Percentiles rank a stretch among this genome's conserved stretches.
Evolutionary conservation across 1,284 basidiomycete genomes (phyloP).

Genomic region (Violaceomyces palustris): DNA sequence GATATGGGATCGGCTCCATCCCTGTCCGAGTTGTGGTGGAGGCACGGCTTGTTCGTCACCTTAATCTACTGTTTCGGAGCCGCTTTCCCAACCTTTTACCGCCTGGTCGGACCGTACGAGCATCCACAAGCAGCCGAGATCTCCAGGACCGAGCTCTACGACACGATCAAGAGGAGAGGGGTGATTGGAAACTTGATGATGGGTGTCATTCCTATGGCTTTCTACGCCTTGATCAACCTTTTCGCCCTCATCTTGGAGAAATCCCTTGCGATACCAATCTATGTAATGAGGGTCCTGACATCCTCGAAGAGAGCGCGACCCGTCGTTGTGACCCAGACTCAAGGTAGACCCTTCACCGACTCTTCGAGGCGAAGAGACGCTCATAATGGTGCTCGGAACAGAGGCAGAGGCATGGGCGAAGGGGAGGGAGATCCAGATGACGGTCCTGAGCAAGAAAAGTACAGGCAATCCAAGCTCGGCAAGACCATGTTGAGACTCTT

Average conservation of each 20-base stretch:
- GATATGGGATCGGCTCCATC: slow-evolving; percentile 63
- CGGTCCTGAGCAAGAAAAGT: too few relatives aligned
- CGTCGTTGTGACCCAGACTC: too few relatives aligned
- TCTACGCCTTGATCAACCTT: slow-evolving; percentile 55
- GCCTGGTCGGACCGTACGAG: slow-evolving; percentile 61
- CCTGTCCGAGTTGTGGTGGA: slow-evolving; percentile 57
- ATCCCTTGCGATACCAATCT: slow-evolving; percentile 6
- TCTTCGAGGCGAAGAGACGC: too few relatives aligned
- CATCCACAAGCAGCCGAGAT: slow-evolving; percentile 48
- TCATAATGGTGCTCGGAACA: too few relatives aligned
- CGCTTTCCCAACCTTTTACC: slow-evolving; percentile 64
- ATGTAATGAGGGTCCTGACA: too few relatives aligned
- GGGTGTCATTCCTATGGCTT: slow-evolving; percentile 56
- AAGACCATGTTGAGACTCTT: slow-evolving; percentile 24
- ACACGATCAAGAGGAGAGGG: slow-evolving; percentile 62
- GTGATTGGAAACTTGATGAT: slow-evolving; percentile 62
- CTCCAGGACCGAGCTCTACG: slow-evolving; percentile 63
- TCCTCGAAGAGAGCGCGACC: too few relatives aligned
- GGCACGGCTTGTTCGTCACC: slow-evolving; percentile 60
- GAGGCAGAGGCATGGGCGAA: too few relatives aligned
- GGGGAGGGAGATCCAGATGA: too few relatives aligned
- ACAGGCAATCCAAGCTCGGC: too few relatives aligned
- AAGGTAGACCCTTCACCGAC: too few relatives aligned
- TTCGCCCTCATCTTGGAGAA: slow-evolving; percentile 48
- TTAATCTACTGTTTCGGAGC: slow-evolving; percentile 64